Conservation (phyloP, 202 grass and related monocot genomes). For the Digitaria exilis region DNA sequence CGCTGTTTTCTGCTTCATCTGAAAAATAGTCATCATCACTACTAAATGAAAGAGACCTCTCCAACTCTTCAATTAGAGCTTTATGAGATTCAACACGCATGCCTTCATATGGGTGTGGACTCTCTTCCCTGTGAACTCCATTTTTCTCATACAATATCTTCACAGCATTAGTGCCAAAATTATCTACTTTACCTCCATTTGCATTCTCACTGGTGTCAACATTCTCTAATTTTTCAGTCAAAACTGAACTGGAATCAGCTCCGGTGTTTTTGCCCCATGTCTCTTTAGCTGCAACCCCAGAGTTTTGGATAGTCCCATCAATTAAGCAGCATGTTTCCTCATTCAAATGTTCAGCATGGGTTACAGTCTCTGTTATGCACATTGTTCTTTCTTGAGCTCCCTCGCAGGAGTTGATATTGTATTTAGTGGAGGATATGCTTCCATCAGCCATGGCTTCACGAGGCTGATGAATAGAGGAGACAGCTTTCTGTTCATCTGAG, state of each 20-base stretch:
- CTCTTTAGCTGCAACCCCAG: conserved; percentile 34
- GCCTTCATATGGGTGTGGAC: not conserved
- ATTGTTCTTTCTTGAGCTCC: not conserved
- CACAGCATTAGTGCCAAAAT: not conserved
- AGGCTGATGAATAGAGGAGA: not conserved
- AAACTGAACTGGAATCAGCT: not conserved
- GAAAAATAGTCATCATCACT: conserved; percentile 54
- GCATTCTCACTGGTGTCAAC: conserved; percentile 12
- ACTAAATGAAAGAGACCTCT: conserved; percentile 53
- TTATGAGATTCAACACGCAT: conserved; percentile 47
- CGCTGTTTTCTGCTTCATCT: conserved; percentile 28
- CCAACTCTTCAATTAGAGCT: conserved; percentile 61
- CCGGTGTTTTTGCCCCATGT: not conserved
- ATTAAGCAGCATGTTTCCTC: not conserved
- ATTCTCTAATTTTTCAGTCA: conserved; percentile 4
- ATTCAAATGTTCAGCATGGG: not conserved
- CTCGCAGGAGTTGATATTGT: not conserved
- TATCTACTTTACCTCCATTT: not conserved
- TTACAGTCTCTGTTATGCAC: not conserved
- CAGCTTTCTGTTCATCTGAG: conserved; percentile 25
- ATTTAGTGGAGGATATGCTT: not conserved
- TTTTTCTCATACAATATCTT: conserved; percentile 37
- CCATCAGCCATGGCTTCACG: conserved; percentile 6
- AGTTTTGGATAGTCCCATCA: conserved; percentile 17
- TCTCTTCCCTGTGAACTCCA: conserved; percentile 22